Percentiles rank a stretch among this genome's conserved stretches.
Conservation (phyloP, 2,329 filamentous ascomycete genomes). For the Pyricularia grisea region DNA sequence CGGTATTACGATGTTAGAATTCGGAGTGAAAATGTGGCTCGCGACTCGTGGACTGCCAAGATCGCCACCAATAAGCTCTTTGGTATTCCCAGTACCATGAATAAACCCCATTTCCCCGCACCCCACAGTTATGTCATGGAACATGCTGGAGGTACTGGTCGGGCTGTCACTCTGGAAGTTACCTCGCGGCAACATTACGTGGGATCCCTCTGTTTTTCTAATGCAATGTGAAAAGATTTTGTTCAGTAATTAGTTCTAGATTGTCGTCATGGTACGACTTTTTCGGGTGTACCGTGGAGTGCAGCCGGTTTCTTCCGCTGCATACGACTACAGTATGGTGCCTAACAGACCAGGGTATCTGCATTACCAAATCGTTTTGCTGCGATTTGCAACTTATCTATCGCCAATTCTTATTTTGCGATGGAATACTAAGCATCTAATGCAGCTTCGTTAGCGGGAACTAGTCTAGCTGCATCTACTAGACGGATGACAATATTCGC, state of each 20-base stretch:
- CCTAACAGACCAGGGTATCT: not conserved
- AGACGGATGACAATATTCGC: not conserved
- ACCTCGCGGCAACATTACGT: not conserved
- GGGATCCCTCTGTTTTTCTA: not conserved
- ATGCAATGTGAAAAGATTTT: not conserved
- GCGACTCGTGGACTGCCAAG: not conserved
- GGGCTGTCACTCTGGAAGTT: not conserved
- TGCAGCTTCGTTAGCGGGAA: not conserved
- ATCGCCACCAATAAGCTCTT: not conserved
- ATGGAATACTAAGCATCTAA: not conserved
- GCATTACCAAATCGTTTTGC: not conserved
- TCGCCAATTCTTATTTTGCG: not conserved
- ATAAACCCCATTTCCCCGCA: not conserved
- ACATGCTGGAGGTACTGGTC: not conserved
- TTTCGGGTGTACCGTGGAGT: not conserved
- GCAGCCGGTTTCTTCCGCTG: not conserved
- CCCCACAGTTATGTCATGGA: not conserved
- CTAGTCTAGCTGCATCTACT: not conserved
- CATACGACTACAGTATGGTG: not conserved
- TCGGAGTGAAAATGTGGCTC: not conserved
- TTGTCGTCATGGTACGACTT: not conserved
- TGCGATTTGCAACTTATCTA: not conserved
- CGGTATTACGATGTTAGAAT: not conserved
- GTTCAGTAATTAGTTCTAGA: not conserved
- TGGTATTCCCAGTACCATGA: not conserved